phyloP scores from a whole-genome alignment of 805 yeast species.

The Crinitomyces ghanaensis region DNA sequence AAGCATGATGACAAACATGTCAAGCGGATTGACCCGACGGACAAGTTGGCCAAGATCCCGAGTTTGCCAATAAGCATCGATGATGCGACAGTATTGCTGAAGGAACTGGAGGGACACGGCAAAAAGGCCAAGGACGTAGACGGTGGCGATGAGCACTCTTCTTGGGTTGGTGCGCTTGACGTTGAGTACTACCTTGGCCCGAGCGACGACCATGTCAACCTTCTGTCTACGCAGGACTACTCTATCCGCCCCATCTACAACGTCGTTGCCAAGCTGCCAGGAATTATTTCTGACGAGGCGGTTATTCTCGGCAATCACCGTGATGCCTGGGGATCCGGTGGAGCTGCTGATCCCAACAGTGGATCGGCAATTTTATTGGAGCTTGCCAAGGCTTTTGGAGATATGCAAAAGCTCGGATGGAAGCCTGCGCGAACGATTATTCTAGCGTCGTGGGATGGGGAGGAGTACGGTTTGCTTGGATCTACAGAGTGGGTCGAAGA shows the following conservation, averaged over 20 bases:
- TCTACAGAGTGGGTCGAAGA: constrained; percentile 71
- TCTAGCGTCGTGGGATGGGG: constrained; percentile 75
- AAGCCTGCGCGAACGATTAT: constrained; percentile 59
- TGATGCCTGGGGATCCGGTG: constrained; percentile 72
- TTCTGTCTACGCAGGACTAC: constrained; percentile 51
- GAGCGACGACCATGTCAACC: constrained; percentile 33
- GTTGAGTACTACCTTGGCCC: constrained; percentile 45
- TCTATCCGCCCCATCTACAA: constrained; percentile 51
- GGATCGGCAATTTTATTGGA: constrained; percentile 60
- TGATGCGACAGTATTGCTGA: constrained; percentile 53
- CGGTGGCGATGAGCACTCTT: constrained; percentile 31
- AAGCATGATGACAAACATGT: constrained; percentile 37
- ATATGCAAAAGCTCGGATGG: constrained; percentile 48
- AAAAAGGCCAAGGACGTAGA: constrained; percentile 26
- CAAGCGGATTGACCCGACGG: constrained; percentile 37
- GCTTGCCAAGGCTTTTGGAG: constrained; percentile 47
- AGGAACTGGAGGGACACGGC: constrained; percentile 49
- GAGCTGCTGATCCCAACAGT: constrained; percentile 70
- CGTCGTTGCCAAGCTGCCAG: constrained; percentile 50
- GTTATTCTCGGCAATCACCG: constrained; percentile 65
- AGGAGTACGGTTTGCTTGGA: constrained; percentile 61
- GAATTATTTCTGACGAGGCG: constrained; percentile 40
- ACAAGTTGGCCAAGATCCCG: constrained; percentile 53
- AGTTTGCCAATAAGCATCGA: constrained; percentile 55
- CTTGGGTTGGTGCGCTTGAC: constrained; percentile 36